Evolutionary conservation across 495 filamentous ascomycete genomes (phyloP).

Genomic region (Stereocaulon alpinum): DNA sequence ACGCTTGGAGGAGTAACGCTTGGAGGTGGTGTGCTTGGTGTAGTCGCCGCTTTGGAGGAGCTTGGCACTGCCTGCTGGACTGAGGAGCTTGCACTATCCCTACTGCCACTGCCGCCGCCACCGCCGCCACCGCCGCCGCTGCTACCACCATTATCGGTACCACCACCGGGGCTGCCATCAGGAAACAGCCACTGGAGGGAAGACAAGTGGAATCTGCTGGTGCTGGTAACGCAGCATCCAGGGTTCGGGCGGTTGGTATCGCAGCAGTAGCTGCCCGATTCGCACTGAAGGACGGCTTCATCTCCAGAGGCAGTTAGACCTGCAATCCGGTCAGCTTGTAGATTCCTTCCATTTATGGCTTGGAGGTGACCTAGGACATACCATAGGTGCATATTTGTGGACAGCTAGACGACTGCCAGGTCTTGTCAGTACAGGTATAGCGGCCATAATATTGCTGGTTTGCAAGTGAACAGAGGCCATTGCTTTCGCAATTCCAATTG

Average conservation of each 20-base stretch:
- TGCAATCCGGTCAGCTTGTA: not conserved
- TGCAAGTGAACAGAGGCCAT: conserved; percentile 18
- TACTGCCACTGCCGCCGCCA: not conserved
- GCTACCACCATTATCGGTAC: not conserved
- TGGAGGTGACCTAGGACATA: not conserved
- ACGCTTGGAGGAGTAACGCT: not conserved
- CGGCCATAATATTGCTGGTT: conserved; percentile 18
- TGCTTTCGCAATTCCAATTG: conserved; percentile 18
- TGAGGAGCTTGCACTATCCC: not conserved
- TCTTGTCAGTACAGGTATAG: conserved; percentile 21
- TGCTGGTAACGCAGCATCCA: conserved; percentile 11
- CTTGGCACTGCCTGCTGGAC: not conserved
- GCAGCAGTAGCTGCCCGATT: conserved; percentile 13
- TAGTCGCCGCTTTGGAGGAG: not conserved
- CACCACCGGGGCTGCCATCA: not conserved
- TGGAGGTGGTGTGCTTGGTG: not conserved
- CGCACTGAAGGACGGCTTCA: conserved; percentile 16
- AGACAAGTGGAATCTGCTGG: not conserved
- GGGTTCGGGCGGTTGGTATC: conserved; percentile 15
- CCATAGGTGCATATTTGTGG: conserved; percentile 19
- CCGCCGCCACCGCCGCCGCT: too few species aligned
- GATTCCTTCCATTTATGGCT: not conserved
- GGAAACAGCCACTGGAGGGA: not conserved
- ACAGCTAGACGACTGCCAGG: conserved; percentile 18
- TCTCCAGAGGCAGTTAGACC: conserved; percentile 7